Base-by-base conservation (phyloP, 129 eudicot genomes). In the Calendula officinalis region DNA sequence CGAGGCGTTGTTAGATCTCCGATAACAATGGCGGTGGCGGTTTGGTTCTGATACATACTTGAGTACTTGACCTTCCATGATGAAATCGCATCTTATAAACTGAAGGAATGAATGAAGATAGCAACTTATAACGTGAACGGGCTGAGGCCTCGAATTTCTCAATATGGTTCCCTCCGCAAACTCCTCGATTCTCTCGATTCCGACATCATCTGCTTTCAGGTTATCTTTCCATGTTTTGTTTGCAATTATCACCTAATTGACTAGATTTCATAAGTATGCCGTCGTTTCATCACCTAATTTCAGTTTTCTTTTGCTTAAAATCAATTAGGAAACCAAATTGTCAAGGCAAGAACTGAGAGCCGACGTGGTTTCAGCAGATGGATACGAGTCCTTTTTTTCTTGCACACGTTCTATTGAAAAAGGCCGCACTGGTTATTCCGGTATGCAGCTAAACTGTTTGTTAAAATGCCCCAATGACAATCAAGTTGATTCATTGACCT, bases 121-220 rank as follows among this genome's bases (percentile, higher is more conserved):
- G 90, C 80, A 69, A 88, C 99, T 14, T 92, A 92, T 83, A 92
- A 92, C 78, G 86, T 92, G 0, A 92, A 92, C 76, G 96, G 99
- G 3, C 77, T 92, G 47, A 78, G 99, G 59, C 90, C 88, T 72
- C 95, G 99, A 33, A 75, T 92, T 45, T 59, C 88, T 14, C 99
- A 92, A 80, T 78, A 76, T 62, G 96, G 99, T 37, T 92, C 99
- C 57, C 99, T 92, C 69, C 87, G 78, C 68, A 88, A 92, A 60
- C 77, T 92, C 30, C 95, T 92, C 43, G 74, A 81, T 67, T 83
- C 99, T 46, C 86, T 92, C 54, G 90, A 88, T 54, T 87, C 99
- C 77, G 99, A 92, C 70, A 83, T 92, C 62, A 83, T 92, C 64
- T 92, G 99, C 77, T 56, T 92, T 67, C 99, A 91, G 95, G 97